Conservation (phyloP, 2,329 filamentous ascomycete genomes). For the Stemphylium vesicarium region DNA sequence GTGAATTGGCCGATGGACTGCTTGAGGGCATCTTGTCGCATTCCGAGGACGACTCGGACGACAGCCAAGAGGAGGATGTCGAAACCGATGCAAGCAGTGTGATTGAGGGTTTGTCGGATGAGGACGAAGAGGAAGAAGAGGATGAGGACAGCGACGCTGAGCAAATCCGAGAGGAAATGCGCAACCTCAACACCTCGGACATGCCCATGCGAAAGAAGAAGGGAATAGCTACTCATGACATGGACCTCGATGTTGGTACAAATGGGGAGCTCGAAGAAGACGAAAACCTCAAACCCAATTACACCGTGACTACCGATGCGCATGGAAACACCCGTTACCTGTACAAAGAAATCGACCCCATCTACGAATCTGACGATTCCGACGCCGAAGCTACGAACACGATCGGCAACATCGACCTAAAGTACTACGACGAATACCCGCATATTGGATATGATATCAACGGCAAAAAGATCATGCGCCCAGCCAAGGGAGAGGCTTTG, state of each 20-base stretch:
- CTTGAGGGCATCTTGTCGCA: slow-evolving; percentile 53
- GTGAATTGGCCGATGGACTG: slow-evolving; percentile 47
- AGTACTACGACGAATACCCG: slow-evolving; percentile 96
- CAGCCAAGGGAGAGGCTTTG: slow-evolving; percentile 89
- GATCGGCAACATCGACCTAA: slow-evolving; percentile 91
- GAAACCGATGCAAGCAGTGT: slow-evolving; percentile 43
- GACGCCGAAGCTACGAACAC: slow-evolving; percentile 85
- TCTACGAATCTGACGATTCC: slow-evolving; percentile 95
- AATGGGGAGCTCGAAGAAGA: slow-evolving; percentile 41
- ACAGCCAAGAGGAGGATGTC: slow-evolving; percentile 29
- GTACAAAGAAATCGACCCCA: slow-evolving; percentile 90
- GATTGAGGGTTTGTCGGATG: slow-evolving; percentile 41
- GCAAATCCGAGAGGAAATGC: slow-evolving; percentile 54
- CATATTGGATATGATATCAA: slow-evolving; percentile 99
- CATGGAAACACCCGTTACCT: slow-evolving; percentile 90
- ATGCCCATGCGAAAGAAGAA: slow-evolving; percentile 24
- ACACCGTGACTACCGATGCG: slow-evolving; percentile 75
- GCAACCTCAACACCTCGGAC: slow-evolving; percentile 50
- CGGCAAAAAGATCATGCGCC: slow-evolving; percentile 96
- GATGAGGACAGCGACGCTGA: slow-evolving; percentile 49
- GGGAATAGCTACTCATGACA: slow-evolving; percentile 22
- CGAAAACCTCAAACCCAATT: slow-evolving; percentile 55
- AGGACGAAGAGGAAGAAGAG: slow-evolving; percentile 42
- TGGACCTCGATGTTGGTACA: slow-evolving; percentile 19
- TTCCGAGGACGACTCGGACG: slow-evolving; percentile 50